Percentiles rank a stretch among this genome's conserved stretches.
Evolutionary conservation across 148 eudicot species (phyloP).

Genomic region (Rhododendron molle): DNA sequence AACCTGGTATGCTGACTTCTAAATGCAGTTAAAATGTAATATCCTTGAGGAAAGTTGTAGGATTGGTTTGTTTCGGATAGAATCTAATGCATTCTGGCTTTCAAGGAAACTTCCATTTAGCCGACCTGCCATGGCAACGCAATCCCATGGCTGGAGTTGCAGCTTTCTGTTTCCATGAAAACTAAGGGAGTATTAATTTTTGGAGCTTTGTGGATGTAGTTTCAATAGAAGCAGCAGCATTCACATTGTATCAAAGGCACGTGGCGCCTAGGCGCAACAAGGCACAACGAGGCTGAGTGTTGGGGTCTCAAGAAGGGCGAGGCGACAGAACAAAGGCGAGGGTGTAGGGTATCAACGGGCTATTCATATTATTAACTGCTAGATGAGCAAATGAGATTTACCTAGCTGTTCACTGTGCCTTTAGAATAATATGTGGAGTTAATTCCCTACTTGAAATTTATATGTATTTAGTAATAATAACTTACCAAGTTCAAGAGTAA

Average conservation of each 20-base stretch:
- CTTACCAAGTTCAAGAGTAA: not conserved
- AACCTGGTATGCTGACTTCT: not conserved
- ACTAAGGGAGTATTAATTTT: not conserved
- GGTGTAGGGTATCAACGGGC: not conserved
- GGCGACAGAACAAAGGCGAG: not conserved
- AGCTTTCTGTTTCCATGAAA: not conserved
- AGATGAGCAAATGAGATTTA: not conserved
- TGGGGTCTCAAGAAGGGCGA: not conserved
- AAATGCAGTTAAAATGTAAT: not conserved
- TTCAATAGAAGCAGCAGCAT: not conserved
- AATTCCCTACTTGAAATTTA: not conserved
- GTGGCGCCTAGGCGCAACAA: not conserved
- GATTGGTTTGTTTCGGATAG: not conserved
- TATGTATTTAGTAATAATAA: not conserved
- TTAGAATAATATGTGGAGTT: not conserved
- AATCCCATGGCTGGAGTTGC: not conserved
- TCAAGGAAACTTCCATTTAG: not conserved
- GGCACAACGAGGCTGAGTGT: not conserved
- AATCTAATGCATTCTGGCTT: not conserved
- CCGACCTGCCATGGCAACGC: not conserved
- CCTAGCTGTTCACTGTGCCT: not conserved
- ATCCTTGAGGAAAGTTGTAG: not conserved
- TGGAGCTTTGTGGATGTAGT: not conserved
- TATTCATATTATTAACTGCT: not conserved
- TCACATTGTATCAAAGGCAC: not conserved